Percentiles rank a stretch among this genome's conserved stretches.
Evolutionary conservation across 2,329 filamentous ascomycete species (phyloP).

Genomic region (Trichophyton mentagrophytes): DNA sequence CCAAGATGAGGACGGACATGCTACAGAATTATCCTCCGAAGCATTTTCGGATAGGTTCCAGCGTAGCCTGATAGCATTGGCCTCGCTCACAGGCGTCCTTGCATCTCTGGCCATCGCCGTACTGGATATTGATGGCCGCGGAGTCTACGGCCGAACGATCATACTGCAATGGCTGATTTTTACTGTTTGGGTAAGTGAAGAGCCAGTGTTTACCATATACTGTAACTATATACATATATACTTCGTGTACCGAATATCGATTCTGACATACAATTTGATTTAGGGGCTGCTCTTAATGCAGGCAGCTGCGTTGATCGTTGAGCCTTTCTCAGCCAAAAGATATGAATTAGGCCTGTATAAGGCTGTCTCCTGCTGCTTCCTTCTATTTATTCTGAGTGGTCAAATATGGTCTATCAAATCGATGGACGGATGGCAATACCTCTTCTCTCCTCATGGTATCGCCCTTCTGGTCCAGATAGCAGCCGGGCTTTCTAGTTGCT

Average conservation of each 20-base stretch:
- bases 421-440: background rate
- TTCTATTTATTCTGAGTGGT: slow-evolving; percentile 9
- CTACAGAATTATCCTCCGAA: slow-evolving; percentile 49
- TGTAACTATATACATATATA: background rate
- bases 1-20: slow-evolving; percentile 56
- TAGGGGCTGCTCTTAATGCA: slow-evolving; percentile 24
- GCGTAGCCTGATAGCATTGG: slow-evolving; percentile 43
- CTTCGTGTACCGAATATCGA: background rate
- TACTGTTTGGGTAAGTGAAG: slow-evolving; percentile 49
- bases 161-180: slow-evolving; percentile 49
- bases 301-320: slow-evolving; percentile 23
- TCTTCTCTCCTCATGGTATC: background rate
- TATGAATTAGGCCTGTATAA: slow-evolving; percentile 22
- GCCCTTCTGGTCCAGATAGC: slow-evolving; percentile 14
- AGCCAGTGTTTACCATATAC: background rate
- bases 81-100: slow-evolving; percentile 42
- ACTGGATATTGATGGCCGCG: slow-evolving; percentile 32
- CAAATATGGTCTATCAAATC: slow-evolving; percentile 11
- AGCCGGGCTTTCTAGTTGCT: slow-evolving; percentile 31
- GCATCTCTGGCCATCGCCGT: slow-evolving; percentile 47
- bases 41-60: slow-evolving; percentile 50
- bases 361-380: slow-evolving; percentile 21
- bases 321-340: slow-evolving; percentile 22
- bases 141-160: slow-evolving; percentile 20
- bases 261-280: background rate